Evolutionary conservation across 2,329 filamentous ascomycete species (phyloP).

Genomic region (Fonsecaea monophora): DNA sequence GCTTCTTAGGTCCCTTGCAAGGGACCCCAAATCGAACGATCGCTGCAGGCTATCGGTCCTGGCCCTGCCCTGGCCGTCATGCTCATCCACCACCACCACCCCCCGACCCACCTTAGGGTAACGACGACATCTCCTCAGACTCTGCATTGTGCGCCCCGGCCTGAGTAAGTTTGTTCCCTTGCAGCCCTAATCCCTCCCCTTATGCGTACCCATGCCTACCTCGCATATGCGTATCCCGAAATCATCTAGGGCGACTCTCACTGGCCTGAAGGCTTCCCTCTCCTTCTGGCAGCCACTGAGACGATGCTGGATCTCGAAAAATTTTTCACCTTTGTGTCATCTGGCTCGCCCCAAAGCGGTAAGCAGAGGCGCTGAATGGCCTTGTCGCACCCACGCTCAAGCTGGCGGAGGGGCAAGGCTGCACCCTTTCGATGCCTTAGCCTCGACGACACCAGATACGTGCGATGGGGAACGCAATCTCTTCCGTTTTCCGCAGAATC

Average conservation of each 20-base stretch:
- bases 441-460: slow-evolving; percentile 26
- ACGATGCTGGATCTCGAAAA: slow-evolving; percentile 26
- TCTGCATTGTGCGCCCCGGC: slow-evolving; percentile 12
- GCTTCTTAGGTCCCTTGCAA: slow-evolving; percentile 14
- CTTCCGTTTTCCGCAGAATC: slow-evolving; percentile 32
- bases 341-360: slow-evolving; percentile 30
- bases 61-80: slow-evolving; percentile 6
- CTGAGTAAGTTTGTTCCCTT: slow-evolving; percentile 17
- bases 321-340: slow-evolving; percentile 34
- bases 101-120: slow-evolving; percentile 13
- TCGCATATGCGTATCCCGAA: slow-evolving; percentile 23
- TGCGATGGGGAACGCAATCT: slow-evolving; percentile 34
- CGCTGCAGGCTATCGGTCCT: slow-evolving; percentile 26
- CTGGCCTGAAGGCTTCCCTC: slow-evolving; percentile 23
- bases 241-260: slow-evolving; percentile 20
- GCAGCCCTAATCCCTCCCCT: slow-evolving; percentile 16
- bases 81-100: background rate
- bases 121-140: slow-evolving; percentile 14
- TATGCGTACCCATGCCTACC: slow-evolving; percentile 25
- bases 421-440: slow-evolving; percentile 31
- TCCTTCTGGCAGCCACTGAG: slow-evolving; percentile 22
- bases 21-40: slow-evolving; percentile 25
- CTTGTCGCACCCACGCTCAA: slow-evolving; percentile 20
- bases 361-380: slow-evolving; percentile 30
- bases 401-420: slow-evolving; percentile 32